These are phyloP conservation scores for Haematococcus lacustris DNA, from an alignment of 139 green algal genomes.

Conservation along the genomic window DNA sequence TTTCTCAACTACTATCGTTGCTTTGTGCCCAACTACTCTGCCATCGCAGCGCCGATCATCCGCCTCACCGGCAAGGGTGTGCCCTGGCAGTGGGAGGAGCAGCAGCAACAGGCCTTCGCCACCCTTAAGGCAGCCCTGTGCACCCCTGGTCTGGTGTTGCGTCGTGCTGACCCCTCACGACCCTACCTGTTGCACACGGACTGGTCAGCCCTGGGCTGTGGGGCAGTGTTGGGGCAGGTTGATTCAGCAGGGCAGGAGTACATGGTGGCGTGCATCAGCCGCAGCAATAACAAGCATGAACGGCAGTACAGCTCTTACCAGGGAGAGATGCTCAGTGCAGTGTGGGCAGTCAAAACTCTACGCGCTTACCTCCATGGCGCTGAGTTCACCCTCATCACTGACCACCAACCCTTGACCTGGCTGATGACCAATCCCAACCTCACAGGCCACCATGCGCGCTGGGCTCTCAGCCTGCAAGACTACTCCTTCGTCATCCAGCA, in stretches of 20 bases:
- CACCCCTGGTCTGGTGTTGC: too few species aligned
- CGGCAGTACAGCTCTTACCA: slow-evolving; percentile 10
- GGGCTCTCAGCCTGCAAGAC: slow-evolving; percentile 17
- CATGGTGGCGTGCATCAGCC: slow-evolving; percentile 23
- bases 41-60: too few species aligned
- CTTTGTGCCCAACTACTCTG: too few species aligned
- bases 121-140: too few species aligned
- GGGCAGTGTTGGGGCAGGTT: slow-evolving; percentile 30
- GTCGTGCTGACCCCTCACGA: too few species aligned
- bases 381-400: slow-evolving; percentile 21
- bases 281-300: slow-evolving; percentile 22
- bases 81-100: too few species aligned
- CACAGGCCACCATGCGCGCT: slow-evolving; percentile 22
- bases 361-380: too few species aligned
- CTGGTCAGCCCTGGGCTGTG: slow-evolving; percentile 7
- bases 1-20: too few species aligned
- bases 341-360: too few species aligned
- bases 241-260: slow-evolving; percentile 17
- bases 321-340: slow-evolving; percentile 34
- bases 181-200: slow-evolving; percentile 15
- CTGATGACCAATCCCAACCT: slow-evolving; percentile 11
- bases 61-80: too few species aligned
- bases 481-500: slow-evolving; percentile 14
- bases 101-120: too few species aligned
- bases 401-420: slow-evolving; percentile 26